These are phyloP conservation scores for Effrenium voratum DNA, from an alignment of 73 alveolate species.

Conservation along the genomic window DNA sequence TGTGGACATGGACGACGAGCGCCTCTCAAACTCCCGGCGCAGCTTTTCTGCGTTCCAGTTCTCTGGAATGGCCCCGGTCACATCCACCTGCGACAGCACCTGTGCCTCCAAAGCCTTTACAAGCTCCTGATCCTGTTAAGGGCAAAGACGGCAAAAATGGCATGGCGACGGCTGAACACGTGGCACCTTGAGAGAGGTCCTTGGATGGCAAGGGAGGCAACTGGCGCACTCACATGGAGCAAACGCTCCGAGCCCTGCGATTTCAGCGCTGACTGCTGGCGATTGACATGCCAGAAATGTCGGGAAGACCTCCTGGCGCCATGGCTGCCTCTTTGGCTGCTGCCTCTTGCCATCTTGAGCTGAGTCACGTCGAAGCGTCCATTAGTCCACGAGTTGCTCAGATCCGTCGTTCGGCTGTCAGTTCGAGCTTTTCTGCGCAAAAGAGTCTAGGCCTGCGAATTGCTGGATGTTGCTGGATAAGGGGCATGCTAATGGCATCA, in stretches of 20 bases:
- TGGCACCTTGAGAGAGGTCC: slow-evolving; percentile 52
- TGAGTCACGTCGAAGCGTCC: too few relatives aligned
- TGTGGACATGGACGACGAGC: neutral
- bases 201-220: neutral
- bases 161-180: too few relatives aligned
- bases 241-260: neutral
- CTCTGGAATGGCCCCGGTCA: slow-evolving; percentile 75
- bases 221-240: neutral
- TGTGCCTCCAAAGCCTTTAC: neutral
- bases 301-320: slow-evolving; percentile 60
- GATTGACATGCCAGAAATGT: slow-evolving; percentile 38
- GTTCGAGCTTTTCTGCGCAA: too few relatives aligned
- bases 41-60: slow-evolving; percentile 74
- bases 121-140: too few relatives aligned
- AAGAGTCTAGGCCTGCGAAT: too few relatives aligned
- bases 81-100: slow-evolving; percentile 25
- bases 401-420: too few relatives aligned
- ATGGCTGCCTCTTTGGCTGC: slow-evolving; percentile 7
- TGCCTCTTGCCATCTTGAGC: too few relatives aligned
- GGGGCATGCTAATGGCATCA: too few relatives aligned
- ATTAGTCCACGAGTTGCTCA: too few relatives aligned
- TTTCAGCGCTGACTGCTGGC: neutral
- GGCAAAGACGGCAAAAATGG: too few relatives aligned
- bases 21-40: slow-evolving; percentile 53
- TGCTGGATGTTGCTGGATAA: too few relatives aligned